phyloP scores from a whole-genome alignment of 805 yeast species.

The Candida manassasensis region DNA sequence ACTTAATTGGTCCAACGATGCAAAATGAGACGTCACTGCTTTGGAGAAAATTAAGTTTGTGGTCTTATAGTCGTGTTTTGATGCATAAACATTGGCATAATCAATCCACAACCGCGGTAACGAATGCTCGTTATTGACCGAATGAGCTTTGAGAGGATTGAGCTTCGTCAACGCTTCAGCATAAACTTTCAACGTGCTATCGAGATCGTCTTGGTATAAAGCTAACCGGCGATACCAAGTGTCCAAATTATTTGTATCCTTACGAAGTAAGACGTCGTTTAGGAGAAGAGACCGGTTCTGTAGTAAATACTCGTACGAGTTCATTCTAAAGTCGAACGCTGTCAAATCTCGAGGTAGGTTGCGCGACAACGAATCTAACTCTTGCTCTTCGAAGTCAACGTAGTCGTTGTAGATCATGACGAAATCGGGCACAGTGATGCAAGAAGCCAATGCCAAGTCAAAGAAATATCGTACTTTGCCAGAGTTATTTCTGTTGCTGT shows the following conservation, averaged over 20 bases:
- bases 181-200: constrained; percentile 45
- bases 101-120: constrained; percentile 63
- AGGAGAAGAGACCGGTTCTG: constrained; percentile 52
- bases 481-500: constrained; percentile 31
- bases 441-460: constrained; percentile 43
- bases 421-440: constrained; percentile 57
- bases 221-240: constrained; percentile 66
- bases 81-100: constrained; percentile 63
- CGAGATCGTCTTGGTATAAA: constrained; percentile 39
- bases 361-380: constrained; percentile 14
- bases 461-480: constrained; percentile 30
- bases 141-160: constrained; percentile 48
- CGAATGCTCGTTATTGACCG: constrained; percentile 20
- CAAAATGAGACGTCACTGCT: constrained; percentile 68
- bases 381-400: constrained; percentile 54
- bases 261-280: constrained; percentile 64
- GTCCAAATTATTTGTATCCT: constrained; percentile 54
- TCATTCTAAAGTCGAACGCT: constrained; percentile 40
- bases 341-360: constrained; percentile 6
- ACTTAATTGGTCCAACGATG: constrained; percentile 57
- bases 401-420: constrained; percentile 58
- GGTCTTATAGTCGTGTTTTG: constrained; percentile 47
- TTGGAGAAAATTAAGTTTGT: constrained; percentile 61
- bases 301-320: constrained; percentile 50
- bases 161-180: constrained; percentile 63